phyloP scores from a whole-genome alignment of 371 early-diverging fungal species.

The Dentiscutata heterogama region DNA sequence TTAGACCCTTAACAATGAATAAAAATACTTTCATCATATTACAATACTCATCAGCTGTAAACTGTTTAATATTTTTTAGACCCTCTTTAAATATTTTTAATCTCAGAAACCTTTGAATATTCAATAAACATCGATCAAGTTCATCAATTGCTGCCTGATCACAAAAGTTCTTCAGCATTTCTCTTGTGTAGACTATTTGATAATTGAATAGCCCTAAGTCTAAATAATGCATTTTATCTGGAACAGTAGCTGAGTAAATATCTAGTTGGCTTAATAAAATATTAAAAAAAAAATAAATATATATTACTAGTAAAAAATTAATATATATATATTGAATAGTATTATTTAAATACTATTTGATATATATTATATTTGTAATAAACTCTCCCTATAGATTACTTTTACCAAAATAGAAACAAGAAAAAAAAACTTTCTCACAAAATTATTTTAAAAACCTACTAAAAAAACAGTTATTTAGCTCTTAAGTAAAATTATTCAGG shows the following conservation, averaged over 20 bases:
- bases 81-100: background rate
- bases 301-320: no score
- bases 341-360: no score
- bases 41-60: background rate
- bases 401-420: no score
- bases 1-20: background rate
- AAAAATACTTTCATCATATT: slow-evolving; percentile 1
- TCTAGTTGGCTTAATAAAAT: background rate
- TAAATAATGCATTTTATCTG: background rate
- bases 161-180: background rate
- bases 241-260: background rate
- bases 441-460: no score
- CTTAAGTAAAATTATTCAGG: no score
- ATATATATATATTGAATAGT: no score
- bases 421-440: no score
- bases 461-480: no score
- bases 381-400: no score
- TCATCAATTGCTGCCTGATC: background rate
- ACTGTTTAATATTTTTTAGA: background rate
- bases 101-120: background rate
- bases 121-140: background rate
- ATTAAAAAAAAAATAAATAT: background rate
- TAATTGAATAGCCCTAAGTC: background rate
- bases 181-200: background rate
- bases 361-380: no score